phyloP scores from a whole-genome alignment of 257 asterid species.

The Solanum rostratum region DNA sequence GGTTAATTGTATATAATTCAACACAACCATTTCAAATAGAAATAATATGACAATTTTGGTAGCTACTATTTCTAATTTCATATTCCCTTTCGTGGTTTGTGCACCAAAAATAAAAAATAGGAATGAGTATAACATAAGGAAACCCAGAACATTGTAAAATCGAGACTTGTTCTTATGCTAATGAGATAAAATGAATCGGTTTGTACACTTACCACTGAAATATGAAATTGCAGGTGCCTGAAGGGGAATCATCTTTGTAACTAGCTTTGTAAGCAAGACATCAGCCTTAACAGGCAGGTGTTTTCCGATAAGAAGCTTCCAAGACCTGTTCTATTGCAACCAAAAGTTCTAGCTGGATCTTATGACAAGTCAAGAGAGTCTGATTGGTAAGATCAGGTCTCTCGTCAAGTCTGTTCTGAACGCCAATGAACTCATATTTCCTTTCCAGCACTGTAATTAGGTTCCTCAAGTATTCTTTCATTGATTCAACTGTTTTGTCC shows the following conservation, averaged over 20 bases:
- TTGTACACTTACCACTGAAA: conserved; percentile 55
- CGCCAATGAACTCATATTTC: conserved; percentile 37
- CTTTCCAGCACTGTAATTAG: conserved; percentile 33
- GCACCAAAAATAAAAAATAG: background rate
- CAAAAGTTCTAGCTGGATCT: conserved; percentile 57
- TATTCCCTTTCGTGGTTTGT: background rate
- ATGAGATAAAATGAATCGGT: background rate
- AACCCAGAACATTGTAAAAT: background rate
- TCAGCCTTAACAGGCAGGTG: conserved; percentile 55
- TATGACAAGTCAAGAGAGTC: conserved; percentile 64
- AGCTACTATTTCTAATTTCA: background rate
- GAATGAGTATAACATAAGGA: background rate
- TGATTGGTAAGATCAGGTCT: conserved; percentile 65
- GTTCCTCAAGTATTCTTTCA: conserved; percentile 45
- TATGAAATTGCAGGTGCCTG: conserved; percentile 61
- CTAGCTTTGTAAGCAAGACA: conserved; percentile 55
- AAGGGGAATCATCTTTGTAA: conserved; percentile 48
- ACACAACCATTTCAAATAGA: background rate
- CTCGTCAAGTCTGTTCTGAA: conserved; percentile 59
- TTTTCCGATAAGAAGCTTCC: conserved; percentile 43
- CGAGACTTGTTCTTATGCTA: background rate
- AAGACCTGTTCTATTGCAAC: conserved; percentile 62
- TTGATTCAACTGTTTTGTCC: conserved; percentile 54
- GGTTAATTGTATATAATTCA: background rate
- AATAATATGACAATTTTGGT: background rate